Evolutionary conservation across 1,284 basidiomycete genomes (phyloP).

Genomic region (Pholiota adiposa): DNA sequence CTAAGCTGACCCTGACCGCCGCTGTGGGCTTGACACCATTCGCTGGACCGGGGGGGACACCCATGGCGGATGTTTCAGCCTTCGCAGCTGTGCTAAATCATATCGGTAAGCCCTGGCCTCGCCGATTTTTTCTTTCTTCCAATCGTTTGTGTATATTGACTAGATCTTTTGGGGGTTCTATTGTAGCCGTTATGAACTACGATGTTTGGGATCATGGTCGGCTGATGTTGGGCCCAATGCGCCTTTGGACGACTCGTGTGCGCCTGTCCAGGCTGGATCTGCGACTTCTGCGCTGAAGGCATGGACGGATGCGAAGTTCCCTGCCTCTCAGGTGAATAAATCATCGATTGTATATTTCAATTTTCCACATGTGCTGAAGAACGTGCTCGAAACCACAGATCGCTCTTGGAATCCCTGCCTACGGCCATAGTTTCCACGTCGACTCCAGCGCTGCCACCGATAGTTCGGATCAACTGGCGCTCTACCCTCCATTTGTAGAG

Average conservation of each 20-base stretch:
- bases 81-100: conserved; percentile 79
- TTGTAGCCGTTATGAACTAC: conserved; percentile 78
- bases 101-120: conserved; percentile 44
- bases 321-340: conserved; percentile 35
- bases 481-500: conserved; percentile 56
- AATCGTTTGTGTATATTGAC: not conserved
- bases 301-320: conserved; percentile 74
- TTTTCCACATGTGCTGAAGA: not conserved
- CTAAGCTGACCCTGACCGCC: conserved; percentile 72
- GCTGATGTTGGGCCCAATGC: conserved; percentile 59
- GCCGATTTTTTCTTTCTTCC: not conserved
- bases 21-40: conserved; percentile 77
- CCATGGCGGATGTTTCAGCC: conserved; percentile 68
- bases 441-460: conserved; percentile 29
- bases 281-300: conserved; percentile 71
- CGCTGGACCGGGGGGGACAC: conserved; percentile 58
- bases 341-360: not conserved
- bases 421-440: conserved; percentile 70
- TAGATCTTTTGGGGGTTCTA: not conserved
- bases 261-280: conserved; percentile 70
- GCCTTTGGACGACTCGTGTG: conserved; percentile 82
- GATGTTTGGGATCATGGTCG: conserved; percentile 76
- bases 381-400: conserved; percentile 50
- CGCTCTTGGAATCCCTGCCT: conserved; percentile 80
- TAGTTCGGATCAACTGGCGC: conserved; percentile 36